phyloP scores from a whole-genome alignment of 208 protist genomes.

The Entamoeba dispar region DNA sequence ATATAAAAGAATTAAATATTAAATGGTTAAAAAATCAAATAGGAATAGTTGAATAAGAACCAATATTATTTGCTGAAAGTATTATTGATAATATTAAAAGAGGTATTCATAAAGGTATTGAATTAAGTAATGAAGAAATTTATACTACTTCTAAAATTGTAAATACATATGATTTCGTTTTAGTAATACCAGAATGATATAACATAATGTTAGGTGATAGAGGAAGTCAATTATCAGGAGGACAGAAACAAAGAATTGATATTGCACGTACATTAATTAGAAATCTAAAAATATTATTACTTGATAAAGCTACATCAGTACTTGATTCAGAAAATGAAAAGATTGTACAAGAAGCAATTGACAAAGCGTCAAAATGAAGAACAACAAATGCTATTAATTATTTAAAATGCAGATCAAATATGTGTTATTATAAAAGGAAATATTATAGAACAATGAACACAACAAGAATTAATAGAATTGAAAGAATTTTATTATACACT shows the following conservation, averaged over 20 bases:
- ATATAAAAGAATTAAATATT: slow-evolving; percentile 51
- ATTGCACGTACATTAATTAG: no score
- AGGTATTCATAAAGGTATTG: neutral
- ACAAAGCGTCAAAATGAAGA: slow-evolving; percentile 46
- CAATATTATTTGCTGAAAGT: slow-evolving; percentile 73
- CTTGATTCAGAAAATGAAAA: slow-evolving; percentile 61
- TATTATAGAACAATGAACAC: no score
- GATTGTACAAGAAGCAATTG: slow-evolving; percentile 55
- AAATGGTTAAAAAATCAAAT: neutral
- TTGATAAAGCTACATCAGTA: slow-evolving; percentile 67
- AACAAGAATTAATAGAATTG: no score
- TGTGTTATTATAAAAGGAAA: no score
- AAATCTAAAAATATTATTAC: slow-evolving; percentile 60
- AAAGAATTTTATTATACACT: no score
- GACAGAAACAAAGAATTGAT: no score
- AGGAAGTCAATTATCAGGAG: no score
- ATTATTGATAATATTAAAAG: slow-evolving; percentile 69
- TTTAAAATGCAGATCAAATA: slow-evolving; percentile 61
- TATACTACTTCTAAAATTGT: neutral
- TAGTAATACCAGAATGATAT: neutral
- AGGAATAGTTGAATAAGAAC: no score
- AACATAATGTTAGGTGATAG: neutral
- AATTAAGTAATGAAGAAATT: neutral
- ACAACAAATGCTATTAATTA: slow-evolving; percentile 61
- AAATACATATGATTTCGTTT: neutral